A percentile compares a stretch with the other conserved stretches of the same genome.
These are phyloP conservation scores for Colletotrichum cereale DNA, from an alignment of 2,329 filamentous ascomycete species.

Conservation along the genomic window DNA sequence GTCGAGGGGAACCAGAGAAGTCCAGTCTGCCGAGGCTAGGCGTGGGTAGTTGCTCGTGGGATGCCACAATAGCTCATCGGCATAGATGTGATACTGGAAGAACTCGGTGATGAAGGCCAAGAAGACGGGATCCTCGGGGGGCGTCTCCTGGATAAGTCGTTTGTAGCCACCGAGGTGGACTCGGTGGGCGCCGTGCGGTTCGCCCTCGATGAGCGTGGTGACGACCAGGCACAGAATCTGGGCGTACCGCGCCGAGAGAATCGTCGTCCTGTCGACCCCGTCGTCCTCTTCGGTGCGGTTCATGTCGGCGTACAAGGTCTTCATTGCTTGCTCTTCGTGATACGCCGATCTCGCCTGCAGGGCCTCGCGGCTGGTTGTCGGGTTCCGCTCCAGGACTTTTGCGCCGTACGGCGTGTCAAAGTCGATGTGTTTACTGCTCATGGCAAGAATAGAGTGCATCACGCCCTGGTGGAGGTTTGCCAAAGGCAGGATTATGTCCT, in stretches of 20 bases:
- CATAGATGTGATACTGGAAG: conserved; percentile 84
- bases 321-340: conserved; percentile 68
- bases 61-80: conserved; percentile 71
- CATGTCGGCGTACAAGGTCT: conserved; percentile 63
- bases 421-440: conserved; percentile 83
- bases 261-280: conserved; percentile 59
- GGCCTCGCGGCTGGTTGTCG: conserved; percentile 59
- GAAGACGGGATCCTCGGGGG: conserved; percentile 75
- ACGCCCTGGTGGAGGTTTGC: conserved; percentile 83
- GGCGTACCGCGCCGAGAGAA: conserved; percentile 68
- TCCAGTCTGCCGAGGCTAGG: conserved; percentile 60
- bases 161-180: conserved; percentile 83
- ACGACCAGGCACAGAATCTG: conserved; percentile 74
- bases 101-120: conserved; percentile 76
- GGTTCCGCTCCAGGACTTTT: conserved; percentile 64
- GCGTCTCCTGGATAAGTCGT: conserved; percentile 73
- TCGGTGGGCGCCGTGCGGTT: conserved; percentile 77
- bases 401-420: conserved; percentile 67
- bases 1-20: conserved; percentile 56
- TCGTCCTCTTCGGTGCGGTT: conserved; percentile 55
- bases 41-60: conserved; percentile 53
- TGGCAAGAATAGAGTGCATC: conserved; percentile 90
- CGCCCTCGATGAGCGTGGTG: conserved; percentile 68
- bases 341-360: conserved; percentile 65
- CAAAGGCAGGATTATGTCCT: conserved; percentile 85